phyloP scores from a whole-genome alignment of 805 yeast genomes.

The Teunomyces barrocoloradensis region DNA sequence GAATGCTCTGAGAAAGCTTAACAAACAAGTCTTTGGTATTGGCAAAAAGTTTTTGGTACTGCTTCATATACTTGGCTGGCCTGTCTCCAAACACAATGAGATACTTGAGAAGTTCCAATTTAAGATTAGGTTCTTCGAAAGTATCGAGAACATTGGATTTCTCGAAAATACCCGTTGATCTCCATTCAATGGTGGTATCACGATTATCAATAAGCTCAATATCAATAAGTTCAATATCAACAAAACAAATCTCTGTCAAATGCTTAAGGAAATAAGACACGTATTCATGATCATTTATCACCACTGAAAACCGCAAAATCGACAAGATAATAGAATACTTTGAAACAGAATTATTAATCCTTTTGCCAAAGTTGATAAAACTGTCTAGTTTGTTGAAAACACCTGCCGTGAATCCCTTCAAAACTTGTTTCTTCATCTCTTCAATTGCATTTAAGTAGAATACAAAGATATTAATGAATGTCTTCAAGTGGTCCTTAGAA shows the following conservation, averaged over 20 bases:
- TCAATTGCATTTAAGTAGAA: conserved; percentile 55
- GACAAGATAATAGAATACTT: conserved; percentile 36
- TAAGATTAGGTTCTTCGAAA: conserved; percentile 13
- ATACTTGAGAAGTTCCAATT: conserved; percentile 37
- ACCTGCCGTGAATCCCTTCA: conserved; percentile 54
- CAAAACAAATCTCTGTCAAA: conserved; percentile 14
- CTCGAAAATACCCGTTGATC: conserved; percentile 28
- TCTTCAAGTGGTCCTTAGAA: conserved; percentile 20
- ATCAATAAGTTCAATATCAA: conserved; percentile 14
- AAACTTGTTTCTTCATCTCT: conserved; percentile 49
- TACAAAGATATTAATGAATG: conserved; percentile 30
- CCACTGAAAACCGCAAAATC: conserved; percentile 30
- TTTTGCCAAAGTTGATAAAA: conserved; percentile 56
- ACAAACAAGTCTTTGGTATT: conserved; percentile 24
- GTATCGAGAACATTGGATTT: conserved; percentile 3
- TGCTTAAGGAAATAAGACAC: conserved; percentile 23
- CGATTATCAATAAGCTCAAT: conserved; percentile 50
- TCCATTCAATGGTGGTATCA: conserved; percentile 56
- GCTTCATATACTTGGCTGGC: conserved; percentile 20
- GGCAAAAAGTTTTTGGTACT: conserved; percentile 21
- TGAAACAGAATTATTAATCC: conserved; percentile 50
- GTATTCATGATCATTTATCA: conserved; percentile 31
- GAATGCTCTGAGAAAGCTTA: conserved; percentile 25
- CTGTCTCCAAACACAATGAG: conserved; percentile 35
- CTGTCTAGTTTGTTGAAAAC: conserved; percentile 68